These are phyloP conservation scores for Balakata baccata DNA, from an alignment of 345 rosid genomes.

Conservation along the genomic window DNA sequence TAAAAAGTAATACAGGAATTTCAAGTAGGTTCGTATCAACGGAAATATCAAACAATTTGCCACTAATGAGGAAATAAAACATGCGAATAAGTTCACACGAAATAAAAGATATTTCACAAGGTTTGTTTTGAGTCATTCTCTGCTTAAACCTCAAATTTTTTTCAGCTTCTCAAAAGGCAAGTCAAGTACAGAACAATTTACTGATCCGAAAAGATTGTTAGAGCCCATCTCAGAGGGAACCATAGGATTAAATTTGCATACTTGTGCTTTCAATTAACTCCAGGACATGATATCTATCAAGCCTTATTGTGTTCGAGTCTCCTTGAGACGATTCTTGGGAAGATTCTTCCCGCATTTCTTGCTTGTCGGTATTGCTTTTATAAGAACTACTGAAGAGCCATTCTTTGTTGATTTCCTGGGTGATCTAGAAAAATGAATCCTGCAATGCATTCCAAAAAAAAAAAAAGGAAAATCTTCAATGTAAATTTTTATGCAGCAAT, in stretches of 20 bases:
- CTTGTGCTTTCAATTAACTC: neutral
- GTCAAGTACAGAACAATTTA: conserved; percentile 2
- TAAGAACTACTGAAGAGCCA: conserved; percentile 41
- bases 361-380: conserved; percentile 35
- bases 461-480: neutral
- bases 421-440: conserved; percentile 36
- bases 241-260: conserved; percentile 2
- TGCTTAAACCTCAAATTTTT: neutral
- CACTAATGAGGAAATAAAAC: neutral
- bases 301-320: conserved; percentile 18
- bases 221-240: neutral
- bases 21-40: too few relatives aligned
- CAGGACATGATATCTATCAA: neutral
- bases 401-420: conserved; percentile 44
- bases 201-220: neutral
- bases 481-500: conserved; percentile 2
- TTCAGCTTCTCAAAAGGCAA: neutral
- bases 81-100: neutral
- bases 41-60: too few relatives aligned
- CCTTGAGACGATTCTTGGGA: conserved; percentile 26
- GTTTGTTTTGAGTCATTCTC: conserved; percentile 3
- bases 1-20: too few relatives aligned
- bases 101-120: neutral
- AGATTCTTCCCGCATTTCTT: conserved; percentile 37
- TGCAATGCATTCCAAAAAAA: conserved; percentile 15